Base-by-base conservation (phyloP, 139 green algal species). In the Tetraselmis striata region DNA sequence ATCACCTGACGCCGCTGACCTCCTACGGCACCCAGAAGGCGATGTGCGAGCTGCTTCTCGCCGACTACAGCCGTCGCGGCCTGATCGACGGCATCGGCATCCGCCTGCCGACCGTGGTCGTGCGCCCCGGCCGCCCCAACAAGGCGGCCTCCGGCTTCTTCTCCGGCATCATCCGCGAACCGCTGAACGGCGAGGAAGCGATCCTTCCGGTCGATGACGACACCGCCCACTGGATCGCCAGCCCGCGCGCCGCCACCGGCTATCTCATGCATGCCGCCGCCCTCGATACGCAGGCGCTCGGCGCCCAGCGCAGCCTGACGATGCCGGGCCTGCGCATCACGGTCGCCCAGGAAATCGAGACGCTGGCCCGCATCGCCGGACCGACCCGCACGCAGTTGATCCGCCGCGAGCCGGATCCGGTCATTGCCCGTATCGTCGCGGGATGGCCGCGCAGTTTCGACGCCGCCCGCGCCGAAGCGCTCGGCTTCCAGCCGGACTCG, bases 11-110 rank as follows among this genome's bases (percentile, higher is more conserved):
- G 22, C 58, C 58, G 58, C 22, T 23, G 22, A n/a, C 58, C 24
- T 77, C 74, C 74, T 77, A 77, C 74, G 74, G 74, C 18, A 28
- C 74, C 74, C 74, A 77, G 74, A 77, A 77, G 74, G 74, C 74
- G 24, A 28, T 77, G 23, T 26, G 74, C 23, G 74, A 77, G 24
- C 74, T 77, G 22, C 74, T 77, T 2, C 24, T 77, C 22, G 24
- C 27, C 22, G 74, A 77, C 74, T 77, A 30, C 74, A 11, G 24
- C 18, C 74, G 74, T 2, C 22, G 24, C 24, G 74, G 74, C 74
- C 18, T 77, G 24, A 26, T 77, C 22, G 74, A 77, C 24, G 74
- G 22, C 2, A 23, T 23, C 74, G 74, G 2, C 23, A 11, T 26
- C 22, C 74, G 74, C 24, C 74, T 77, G 23, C 74, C 74, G 22